Evolutionary conservation across 2,329 filamentous ascomycete genomes (phyloP).

Genomic region (Pyrenophora tritici-repentis): DNA sequence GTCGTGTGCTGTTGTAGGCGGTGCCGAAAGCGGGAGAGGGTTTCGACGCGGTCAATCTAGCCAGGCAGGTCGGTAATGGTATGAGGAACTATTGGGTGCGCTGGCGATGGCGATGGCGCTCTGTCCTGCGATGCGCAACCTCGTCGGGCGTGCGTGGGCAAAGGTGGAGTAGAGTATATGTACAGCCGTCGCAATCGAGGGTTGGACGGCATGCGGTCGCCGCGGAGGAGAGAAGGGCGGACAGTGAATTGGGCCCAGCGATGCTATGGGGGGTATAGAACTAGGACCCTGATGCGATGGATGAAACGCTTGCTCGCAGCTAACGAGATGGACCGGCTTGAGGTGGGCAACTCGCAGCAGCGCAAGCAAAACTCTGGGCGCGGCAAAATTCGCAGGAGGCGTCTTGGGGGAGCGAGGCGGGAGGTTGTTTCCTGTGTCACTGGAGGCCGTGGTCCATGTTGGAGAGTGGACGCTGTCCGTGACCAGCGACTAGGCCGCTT

Average conservation of each 20-base stretch:
- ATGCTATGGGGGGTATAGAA: conserved; percentile 19
- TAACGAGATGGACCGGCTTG: conserved; percentile 3
- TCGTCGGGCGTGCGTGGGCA: conserved; percentile 15
- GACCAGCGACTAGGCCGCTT: conserved; percentile 8
- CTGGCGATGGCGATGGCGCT: neutral
- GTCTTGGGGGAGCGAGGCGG: neutral
- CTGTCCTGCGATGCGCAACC: conserved; percentile 13
- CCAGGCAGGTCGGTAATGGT: conserved; percentile 3
- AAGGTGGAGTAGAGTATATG: conserved; percentile 11
- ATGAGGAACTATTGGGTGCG: neutral
- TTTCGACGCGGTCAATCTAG: conserved; percentile 2
- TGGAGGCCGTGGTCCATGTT: conserved; percentile 15
- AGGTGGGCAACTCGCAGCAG: conserved; percentile 7
- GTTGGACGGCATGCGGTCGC: conserved; percentile 19
- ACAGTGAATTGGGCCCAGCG: conserved; percentile 9
- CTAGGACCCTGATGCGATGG: conserved; percentile 30
- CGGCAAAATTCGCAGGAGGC: conserved; percentile 4
- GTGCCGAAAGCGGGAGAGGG: conserved; percentile 2
- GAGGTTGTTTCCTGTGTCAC: conserved; percentile 9
- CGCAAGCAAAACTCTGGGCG: conserved; percentile 3
- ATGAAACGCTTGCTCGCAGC: conserved; percentile 34
- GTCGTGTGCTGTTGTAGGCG: neutral
- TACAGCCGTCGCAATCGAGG: conserved; percentile 15
- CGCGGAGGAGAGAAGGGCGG: conserved; percentile 6
- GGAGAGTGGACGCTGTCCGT: conserved; percentile 10